Evolutionary conservation across 2,329 filamentous ascomycete genomes (phyloP).

Genomic region (Sporothrix mexicana): DNA sequence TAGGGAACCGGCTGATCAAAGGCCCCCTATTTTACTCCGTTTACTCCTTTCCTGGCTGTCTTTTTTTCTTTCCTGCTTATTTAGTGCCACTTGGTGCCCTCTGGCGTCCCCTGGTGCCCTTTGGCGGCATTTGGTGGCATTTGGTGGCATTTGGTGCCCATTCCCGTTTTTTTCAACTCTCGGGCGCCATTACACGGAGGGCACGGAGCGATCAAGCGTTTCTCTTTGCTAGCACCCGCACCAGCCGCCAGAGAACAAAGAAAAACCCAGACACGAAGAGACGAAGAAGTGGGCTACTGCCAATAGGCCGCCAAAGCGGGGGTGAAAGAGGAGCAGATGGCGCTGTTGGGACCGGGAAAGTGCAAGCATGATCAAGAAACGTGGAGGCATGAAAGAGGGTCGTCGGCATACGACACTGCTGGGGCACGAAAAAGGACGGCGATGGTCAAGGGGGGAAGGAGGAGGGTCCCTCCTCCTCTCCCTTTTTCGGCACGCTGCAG

Average conservation of each 20-base stretch:
- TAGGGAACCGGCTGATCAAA: neutral
- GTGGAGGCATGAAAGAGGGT: neutral
- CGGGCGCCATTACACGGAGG: constrained; percentile 26
- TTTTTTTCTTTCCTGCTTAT: neutral
- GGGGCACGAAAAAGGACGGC: neutral
- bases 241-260: constrained; percentile 29
- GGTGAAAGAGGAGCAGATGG: neutral
- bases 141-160: constrained; percentile 6
- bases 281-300: neutral
- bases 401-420: neutral
- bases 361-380: neutral
- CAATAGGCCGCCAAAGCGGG: constrained; percentile 22
- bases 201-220: constrained; percentile 7
- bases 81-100: neutral
- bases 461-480: neutral
- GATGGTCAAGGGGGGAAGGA: constrained; percentile 3
- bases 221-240: constrained; percentile 17
- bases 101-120: neutral
- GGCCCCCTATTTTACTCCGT: too few relatives aligned
- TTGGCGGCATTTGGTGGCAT: neutral
- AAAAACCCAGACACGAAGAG: constrained; percentile 5
- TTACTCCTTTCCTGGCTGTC: too few relatives aligned
- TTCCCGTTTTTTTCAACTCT: constrained; percentile 6
- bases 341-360: neutral
- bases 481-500: constrained; percentile 9